phyloP scores from a whole-genome alignment of 148 eudicot species.

The Nepenthes mirabilis region DNA sequence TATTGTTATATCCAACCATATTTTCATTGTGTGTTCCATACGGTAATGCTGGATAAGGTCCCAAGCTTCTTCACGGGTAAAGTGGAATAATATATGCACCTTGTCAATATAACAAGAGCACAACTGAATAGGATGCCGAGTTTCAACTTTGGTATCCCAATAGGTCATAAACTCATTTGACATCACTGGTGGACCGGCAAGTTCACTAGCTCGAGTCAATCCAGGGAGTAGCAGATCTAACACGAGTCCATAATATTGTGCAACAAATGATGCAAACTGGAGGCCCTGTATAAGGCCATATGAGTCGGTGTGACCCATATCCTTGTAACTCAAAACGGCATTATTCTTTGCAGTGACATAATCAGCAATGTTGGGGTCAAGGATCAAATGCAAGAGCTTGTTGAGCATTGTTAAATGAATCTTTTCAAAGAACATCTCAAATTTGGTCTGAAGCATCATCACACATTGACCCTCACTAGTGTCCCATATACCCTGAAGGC shows the following conservation, averaged over 20 bases:
- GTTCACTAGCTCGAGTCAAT: conserved; percentile 95
- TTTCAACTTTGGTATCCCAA: conserved; percentile 80
- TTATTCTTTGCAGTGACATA: conserved; percentile 98
- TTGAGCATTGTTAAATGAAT: conserved; percentile 97
- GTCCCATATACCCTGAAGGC: conserved; percentile 89
- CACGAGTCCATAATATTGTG: conserved; percentile 92
- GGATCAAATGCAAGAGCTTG: conserved; percentile 87
- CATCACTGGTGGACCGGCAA: conserved; percentile 98
- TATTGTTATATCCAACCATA: conserved; percentile 99
- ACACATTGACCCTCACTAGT: conserved; percentile 98
- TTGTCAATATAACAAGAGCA: conserved; percentile 93
- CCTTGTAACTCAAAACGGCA: conserved; percentile 94
- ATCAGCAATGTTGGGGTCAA: conserved; percentile 98
- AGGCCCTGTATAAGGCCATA: conserved; percentile 99
- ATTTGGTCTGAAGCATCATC: conserved; percentile 98
- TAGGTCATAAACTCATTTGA: conserved; percentile 91
- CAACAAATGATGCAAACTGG: conserved; percentile 98
- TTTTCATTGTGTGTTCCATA: conserved; percentile 97
- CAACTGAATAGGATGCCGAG: conserved; percentile 81
- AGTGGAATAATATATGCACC: conserved; percentile 94
- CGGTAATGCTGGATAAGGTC: conserved; percentile 99
- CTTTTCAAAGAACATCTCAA: conserved; percentile 97
- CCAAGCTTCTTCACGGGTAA: conserved; percentile 96
- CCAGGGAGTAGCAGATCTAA: conserved; percentile 92
- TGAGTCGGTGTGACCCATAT: conserved; percentile 98